Evolutionary conservation across 257 asterid species (phyloP).

Genomic region (Nicotiana tomentosiformis): DNA sequence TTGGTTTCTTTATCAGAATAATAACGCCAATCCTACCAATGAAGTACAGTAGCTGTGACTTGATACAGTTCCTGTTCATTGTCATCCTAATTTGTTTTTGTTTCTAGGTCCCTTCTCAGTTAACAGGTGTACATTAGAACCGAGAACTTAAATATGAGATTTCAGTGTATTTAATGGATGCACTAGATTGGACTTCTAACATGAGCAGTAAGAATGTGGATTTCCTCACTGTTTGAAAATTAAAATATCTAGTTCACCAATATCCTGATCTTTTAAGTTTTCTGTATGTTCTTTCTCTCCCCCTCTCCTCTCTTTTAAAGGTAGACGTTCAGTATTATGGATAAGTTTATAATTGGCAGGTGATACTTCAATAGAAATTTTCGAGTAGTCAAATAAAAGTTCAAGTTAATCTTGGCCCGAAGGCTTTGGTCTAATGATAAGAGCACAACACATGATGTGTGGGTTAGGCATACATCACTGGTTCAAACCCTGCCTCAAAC

Average conservation of each 20-base stretch:
- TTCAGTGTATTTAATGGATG: neutral
- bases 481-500: no score
- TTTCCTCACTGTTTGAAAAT: neutral
- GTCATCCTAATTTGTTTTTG: neutral
- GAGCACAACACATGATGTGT: no score
- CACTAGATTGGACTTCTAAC: neutral
- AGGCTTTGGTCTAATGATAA: no score
- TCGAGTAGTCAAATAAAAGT: neutral
- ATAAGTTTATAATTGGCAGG: neutral
- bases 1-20: neutral
- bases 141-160: neutral
- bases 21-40: neutral
- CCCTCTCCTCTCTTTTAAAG: neutral
- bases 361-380: neutral
- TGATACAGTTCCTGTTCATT: neutral
- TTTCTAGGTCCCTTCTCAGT: neutral
- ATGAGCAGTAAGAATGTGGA: neutral
- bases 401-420: neutral
- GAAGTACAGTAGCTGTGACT: neutral
- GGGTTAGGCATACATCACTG: no score
- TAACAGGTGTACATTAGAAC: neutral
- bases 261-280: neutral
- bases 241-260: neutral
- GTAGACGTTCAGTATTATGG: neutral
- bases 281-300: neutral